These are phyloP conservation scores for Cystoisospora suis DNA, from an alignment of 169 alveolate species.

Conservation along the genomic window DNA sequence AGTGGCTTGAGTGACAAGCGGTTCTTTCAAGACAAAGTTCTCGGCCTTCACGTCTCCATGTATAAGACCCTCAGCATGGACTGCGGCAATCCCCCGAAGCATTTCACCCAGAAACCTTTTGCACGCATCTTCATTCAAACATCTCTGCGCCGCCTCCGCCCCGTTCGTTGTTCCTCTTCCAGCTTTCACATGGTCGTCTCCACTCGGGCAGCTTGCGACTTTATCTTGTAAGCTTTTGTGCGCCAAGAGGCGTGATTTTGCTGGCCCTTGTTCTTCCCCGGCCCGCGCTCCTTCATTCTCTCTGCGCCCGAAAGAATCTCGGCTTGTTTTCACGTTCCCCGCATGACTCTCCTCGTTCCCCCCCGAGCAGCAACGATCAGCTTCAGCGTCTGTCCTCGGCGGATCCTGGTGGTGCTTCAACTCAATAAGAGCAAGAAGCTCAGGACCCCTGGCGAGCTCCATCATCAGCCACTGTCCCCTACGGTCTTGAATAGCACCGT, in stretches of 20 bases:
- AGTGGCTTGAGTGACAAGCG: background rate
- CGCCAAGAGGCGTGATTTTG: too few relatives aligned
- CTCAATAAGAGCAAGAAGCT: background rate
- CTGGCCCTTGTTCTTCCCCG: background rate
- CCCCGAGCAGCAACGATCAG: background rate
- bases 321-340: background rate
- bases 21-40: background rate
- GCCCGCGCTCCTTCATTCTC: too few relatives aligned
- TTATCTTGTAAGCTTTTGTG: too few relatives aligned
- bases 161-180: too few relatives aligned
- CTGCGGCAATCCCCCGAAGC: background rate
- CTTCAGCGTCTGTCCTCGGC: background rate
- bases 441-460: constrained; percentile 2
- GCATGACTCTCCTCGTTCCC: too few relatives aligned
- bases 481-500: background rate
- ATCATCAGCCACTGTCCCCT: constrained; percentile 11
- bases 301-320: background rate
- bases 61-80: constrained; percentile 10
- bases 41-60: constrained; percentile 31
- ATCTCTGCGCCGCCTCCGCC: too few relatives aligned
- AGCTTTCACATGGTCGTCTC: too few relatives aligned
- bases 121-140: constrained; percentile 2
- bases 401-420: background rate
- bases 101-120: background rate
- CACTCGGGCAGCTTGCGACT: too few relatives aligned